phyloP scores from a whole-genome alignment of 2,329 filamentous ascomycete genomes.

The Allantophomopsis cytisporea region DNA sequence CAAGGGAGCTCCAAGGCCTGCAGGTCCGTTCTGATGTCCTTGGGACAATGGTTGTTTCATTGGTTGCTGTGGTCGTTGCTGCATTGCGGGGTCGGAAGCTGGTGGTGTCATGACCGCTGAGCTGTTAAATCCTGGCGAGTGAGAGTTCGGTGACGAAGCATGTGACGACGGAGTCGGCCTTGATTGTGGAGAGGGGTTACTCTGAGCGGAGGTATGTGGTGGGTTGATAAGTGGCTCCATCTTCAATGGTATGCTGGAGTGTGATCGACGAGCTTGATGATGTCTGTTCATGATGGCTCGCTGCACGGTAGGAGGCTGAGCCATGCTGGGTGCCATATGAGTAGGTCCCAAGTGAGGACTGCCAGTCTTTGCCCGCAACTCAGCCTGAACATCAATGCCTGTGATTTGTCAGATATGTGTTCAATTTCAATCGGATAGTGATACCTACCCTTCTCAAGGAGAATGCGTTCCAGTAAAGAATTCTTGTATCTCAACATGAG shows the following conservation, averaged over 20 bases:
- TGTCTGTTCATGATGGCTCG: constrained; percentile 72
- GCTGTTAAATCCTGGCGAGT: constrained; percentile 46
- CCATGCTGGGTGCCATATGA: constrained; percentile 51
- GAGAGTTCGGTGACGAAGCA: constrained; percentile 49
- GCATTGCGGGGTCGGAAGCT: constrained; percentile 37
- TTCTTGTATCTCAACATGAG: constrained; percentile 98
- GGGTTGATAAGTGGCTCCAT: constrained; percentile 38
- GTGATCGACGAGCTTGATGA: constrained; percentile 53
- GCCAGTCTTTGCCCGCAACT: constrained; percentile 83
- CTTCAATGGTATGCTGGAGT: constrained; percentile 65
- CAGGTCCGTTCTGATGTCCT: constrained; percentile 11
- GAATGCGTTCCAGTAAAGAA: constrained; percentile 84
- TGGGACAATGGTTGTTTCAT: constrained; percentile 16
- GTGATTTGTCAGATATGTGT: constrained; percentile 3
- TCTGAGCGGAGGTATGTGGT: constrained; percentile 23
- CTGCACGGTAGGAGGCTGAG: constrained; percentile 65
- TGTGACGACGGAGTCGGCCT: constrained; percentile 78
- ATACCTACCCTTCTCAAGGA: constrained; percentile 77
- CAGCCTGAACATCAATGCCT: constrained; percentile 96
- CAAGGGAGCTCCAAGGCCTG: constrained; percentile 10
- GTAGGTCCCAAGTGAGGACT: constrained; percentile 67
- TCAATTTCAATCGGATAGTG: background rate
- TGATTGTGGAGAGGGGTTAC: constrained; percentile 54
- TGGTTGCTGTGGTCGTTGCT: constrained; percentile 31
- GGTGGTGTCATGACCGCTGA: constrained; percentile 49